Evolutionary conservation across 1,284 basidiomycete genomes (phyloP), one percentile per base, ranked within the genome.

Genomic region (Cutaneotrichosporon cavernicola): DNA sequence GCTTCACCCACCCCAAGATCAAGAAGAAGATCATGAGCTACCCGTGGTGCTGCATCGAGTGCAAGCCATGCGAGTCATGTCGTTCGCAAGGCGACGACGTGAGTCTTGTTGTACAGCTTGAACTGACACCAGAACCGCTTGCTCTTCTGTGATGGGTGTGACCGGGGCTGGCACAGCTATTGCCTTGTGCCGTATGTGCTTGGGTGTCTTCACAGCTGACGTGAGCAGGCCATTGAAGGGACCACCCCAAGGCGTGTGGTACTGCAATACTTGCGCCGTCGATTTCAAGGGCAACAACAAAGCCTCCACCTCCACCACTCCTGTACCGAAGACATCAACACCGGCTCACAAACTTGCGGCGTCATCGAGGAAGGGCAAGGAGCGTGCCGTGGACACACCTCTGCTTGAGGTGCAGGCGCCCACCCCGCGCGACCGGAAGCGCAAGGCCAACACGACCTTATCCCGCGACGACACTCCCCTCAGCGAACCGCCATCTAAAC

Each of bases 21-120:
- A 58, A 64, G 52, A 63, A 68, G 62, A 70, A 70, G 55, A 77
- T 81, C 78, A 80, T 83, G 63, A 83, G 85, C 61, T 96, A 95
- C 76, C 82, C 85, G 34, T 99, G 96, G 96, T 86, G 86, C 69
- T 99, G 96, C 76, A 86, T 88, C 60, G 91, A 96, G 70, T 98
- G 96, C 84, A 98, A 97, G 83, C 88, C 84, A 60, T 99, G 96
- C 78, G 92, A 97, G 80, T 83, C 91, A 63, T 99, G 96, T 77
- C 79, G 85, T 55, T 82, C 88, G 75, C 93, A 94, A 76, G 92
- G 90, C 38, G 89, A 93, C 76, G 94, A 96, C 79, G 94, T 95
- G 82, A 84, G 91, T 84, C 7, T 9, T 0, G 1, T 0, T 2
- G 1, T 5, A 0, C 16, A 10, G 18, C 2, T 2, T 4, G 3